Conservation (phyloP, 2,329 filamentous ascomycete genomes). For the Paecilomyces dactylethromorphus region DNA sequence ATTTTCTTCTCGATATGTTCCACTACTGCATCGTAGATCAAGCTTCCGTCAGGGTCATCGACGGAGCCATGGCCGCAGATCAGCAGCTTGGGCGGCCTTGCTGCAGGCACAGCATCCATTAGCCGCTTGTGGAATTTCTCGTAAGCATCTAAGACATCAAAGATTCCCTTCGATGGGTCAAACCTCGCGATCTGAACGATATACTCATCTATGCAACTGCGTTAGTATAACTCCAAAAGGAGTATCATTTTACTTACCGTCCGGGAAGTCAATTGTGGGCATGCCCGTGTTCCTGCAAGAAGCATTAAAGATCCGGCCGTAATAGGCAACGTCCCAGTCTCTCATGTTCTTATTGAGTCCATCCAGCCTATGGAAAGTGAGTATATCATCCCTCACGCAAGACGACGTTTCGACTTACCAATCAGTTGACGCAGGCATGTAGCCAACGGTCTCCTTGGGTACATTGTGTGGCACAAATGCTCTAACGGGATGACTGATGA, state of each 20-base stretch:
- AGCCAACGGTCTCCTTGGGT: slow-evolving; percentile 59
- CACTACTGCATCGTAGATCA: slow-evolving; percentile 67
- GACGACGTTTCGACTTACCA: slow-evolving; percentile 45
- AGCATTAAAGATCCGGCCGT: slow-evolving; percentile 66
- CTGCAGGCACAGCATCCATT: slow-evolving; percentile 40
- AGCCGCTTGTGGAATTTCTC: slow-evolving; percentile 62
- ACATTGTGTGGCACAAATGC: slow-evolving; percentile 67
- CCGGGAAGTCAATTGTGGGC: slow-evolving; percentile 32
- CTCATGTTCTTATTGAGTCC: slow-evolving; percentile 71
- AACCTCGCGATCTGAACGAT: slow-evolving; percentile 77
- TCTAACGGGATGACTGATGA: slow-evolving; percentile 74
- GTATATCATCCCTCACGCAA: not conserved
- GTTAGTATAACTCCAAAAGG: slow-evolving; percentile 35
- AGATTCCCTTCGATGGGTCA: slow-evolving; percentile 76
- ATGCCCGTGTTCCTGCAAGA: slow-evolving; percentile 51
- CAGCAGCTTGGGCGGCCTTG: slow-evolving; percentile 62
- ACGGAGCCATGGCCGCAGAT: slow-evolving; percentile 74
- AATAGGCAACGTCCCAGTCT: slow-evolving; percentile 65
- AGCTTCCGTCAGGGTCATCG: slow-evolving; percentile 69
- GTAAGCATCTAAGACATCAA: slow-evolving; percentile 69
- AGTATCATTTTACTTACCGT: slow-evolving; percentile 15
- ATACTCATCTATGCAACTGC: slow-evolving; percentile 54
- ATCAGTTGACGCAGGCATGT: slow-evolving; percentile 74
- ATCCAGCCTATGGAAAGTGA: slow-evolving; percentile 51
- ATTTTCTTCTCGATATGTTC: slow-evolving; percentile 59